Evolutionary conservation across 1,139 yeast genomes (phyloP), one percentile per base, ranked within the genome.

Genomic region (Tardiomyces depauwii): DNA sequence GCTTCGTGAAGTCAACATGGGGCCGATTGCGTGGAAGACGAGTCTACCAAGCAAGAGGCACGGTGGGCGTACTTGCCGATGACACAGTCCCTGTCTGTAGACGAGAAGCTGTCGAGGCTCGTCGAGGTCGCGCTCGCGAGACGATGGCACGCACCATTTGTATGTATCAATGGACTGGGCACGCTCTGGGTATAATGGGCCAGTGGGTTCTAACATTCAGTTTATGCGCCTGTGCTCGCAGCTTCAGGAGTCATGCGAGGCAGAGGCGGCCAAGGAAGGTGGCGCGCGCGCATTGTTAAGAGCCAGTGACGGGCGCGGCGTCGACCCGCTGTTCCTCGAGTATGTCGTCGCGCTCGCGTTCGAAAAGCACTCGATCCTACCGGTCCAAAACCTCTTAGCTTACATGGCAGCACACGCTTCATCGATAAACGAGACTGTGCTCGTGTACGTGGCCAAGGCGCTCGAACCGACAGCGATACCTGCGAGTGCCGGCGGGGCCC

Each of bases 241-340:
- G 50, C 51, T 64, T 18, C 58, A 57, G 44, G 68, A 64, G 43
- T 46, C 60, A 45, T 46, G 46, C 41, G 49, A 50, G n/a, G 28
- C 49, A 18, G 48, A 39, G 28, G 40, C 38, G 14, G 18, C 19
- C 10, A 44, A 32, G 14, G 40, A 39, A 18, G 45, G 40, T 16
- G 47, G 43, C 12, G 44, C 44, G 19, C 45, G 40, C 5, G 44
- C 45, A 5, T 44, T 54, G 21, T 41, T 50, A 19, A 38, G 40
- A 36, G 39, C 47, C 14, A 19, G 47, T 2, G 44, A 45, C 7
- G 47, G 47, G 11, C 33, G 44, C 23, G 44, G 54, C 16, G 45
- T 61, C 10, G 62, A 57, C 42, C 58, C 65, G 25, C 53, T 62
- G 47, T 54, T 61, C 18, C 54, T 58, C 36, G 68, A 64, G 50